These are phyloP conservation scores for Porcisia hertigi DNA, from an alignment of 208 protist genomes.

Conservation along the genomic window DNA sequence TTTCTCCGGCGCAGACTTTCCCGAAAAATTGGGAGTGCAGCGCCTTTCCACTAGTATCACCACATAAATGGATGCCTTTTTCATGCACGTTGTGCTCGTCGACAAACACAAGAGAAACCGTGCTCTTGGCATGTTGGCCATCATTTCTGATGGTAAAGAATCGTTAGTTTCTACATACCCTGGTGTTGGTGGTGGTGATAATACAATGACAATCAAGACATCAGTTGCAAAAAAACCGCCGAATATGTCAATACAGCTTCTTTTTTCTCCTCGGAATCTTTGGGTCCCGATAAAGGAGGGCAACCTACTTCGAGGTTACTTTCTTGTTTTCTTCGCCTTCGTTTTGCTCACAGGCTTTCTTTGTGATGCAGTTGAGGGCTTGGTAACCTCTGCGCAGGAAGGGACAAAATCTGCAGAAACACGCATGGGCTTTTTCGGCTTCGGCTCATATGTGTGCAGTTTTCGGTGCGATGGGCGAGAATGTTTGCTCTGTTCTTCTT, in stretches of 20 bases:
- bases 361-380: neutral
- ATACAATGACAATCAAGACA: neutral
- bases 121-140: neutral
- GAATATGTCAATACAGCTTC: neutral
- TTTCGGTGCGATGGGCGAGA: conserved; percentile 27
- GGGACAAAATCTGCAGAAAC: conserved; percentile 79
- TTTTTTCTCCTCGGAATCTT: neutral
- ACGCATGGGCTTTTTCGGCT: conserved; percentile 39
- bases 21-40: no score
- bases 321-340: conserved; percentile 23
- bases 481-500: conserved; percentile 36
- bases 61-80: neutral
- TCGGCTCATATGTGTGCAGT: conserved; percentile 27
- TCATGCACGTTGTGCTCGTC: no score
- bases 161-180: neutral
- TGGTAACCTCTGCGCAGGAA: conserved; percentile 56
- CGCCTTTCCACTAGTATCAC: no score
- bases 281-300: neutral
- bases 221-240: conserved; percentile 22
- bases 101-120: neutral
- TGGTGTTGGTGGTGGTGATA: neutral
- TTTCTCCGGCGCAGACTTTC: no score
- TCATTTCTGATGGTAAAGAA: neutral
- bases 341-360: conserved; percentile 1
- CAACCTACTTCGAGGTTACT: neutral